Base-by-base conservation (phyloP, 2,329 filamentous ascomycete genomes). In the Aspergillus felis region DNA sequence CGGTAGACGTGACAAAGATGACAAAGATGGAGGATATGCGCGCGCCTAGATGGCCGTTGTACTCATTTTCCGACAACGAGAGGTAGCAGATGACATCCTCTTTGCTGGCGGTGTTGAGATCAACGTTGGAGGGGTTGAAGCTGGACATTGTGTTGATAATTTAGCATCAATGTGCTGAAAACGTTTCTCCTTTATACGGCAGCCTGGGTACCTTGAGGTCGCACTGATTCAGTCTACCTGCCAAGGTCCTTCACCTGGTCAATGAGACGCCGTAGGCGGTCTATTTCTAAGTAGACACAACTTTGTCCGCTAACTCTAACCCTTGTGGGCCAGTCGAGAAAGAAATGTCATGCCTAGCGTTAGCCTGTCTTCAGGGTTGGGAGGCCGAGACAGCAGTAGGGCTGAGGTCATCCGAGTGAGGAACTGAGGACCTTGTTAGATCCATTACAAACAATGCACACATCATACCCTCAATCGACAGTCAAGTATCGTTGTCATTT, bases 1-100 rank as follows among this genome's bases (percentile, higher is more conserved):
- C 62, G 0, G 74, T 71, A 2, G 78, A 79, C 20, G 75, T 64
- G 57, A 79, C 49, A n/a, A 77, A 56, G 47, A 77, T 78, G 41
- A 80, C 77, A 60, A 79, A 80, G 53, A 79, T 64, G 24, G 78
- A 67, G 25, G 66, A 80, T 64, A 77, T 71, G 3, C 77, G 75
- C 1, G 72, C 73, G 8, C 78, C 78, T 1, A 79, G 60, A 3
- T 69, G 74, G 24, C 83, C 83, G 61, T 84, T 74, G 63, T 85
- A 85, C 22, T 84, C 79, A 62, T 84, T 85, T 0, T 64, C 69
- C 2, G 68, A 71, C 2, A 65, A 57, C 10, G 74, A 69, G 20
- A 85, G 64, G 66, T 79, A 84, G 67, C 83, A 86, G 63, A 83
- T 72, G 48, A 86, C 68, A 2, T 77, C 68, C 3, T 64, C 64